Evolutionary conservation across 1,284 basidiomycete genomes (phyloP).

Genomic region (Hypsizygus ulmarius): DNA sequence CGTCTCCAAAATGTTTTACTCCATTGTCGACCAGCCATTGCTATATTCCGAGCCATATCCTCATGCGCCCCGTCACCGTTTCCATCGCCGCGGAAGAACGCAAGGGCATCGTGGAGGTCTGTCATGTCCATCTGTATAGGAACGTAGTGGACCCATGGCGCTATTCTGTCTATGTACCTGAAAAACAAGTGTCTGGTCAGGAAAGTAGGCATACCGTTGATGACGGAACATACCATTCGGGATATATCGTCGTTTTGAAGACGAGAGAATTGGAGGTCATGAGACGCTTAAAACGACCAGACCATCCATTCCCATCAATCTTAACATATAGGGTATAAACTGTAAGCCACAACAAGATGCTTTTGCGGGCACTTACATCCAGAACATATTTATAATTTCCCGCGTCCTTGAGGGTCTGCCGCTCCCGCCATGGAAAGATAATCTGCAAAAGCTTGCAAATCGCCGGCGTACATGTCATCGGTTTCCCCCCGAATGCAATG

Average conservation of each 20-base stretch:
- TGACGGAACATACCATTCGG: slow-evolving; percentile 51
- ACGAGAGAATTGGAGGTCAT: slow-evolving; percentile 59
- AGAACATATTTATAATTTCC: slow-evolving; percentile 56
- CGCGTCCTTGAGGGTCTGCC: slow-evolving; percentile 37
- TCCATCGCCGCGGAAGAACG: slow-evolving; percentile 52
- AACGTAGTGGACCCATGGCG: slow-evolving; percentile 60
- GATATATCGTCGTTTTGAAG: slow-evolving; percentile 66
- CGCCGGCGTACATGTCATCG: slow-evolving; percentile 40
- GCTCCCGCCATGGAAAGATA: slow-evolving; percentile 39
- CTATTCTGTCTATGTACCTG: slow-evolving; percentile 38
- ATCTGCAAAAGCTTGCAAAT: slow-evolving; percentile 40
- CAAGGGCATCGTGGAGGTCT: slow-evolving; percentile 51
- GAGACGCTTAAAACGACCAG: slow-evolving; percentile 60
- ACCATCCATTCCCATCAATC: slow-evolving; percentile 69
- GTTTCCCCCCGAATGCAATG: slow-evolving; percentile 45
- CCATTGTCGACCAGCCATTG: slow-evolving; percentile 51
- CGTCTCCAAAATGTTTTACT: slow-evolving; percentile 54
- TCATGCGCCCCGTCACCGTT: slow-evolving; percentile 46
- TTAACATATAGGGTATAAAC: slow-evolving; percentile 18
- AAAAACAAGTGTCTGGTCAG: not conserved
- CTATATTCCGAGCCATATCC: slow-evolving; percentile 51
- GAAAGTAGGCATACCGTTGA: not conserved
- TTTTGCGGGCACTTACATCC: slow-evolving; percentile 39
- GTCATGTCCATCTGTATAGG: slow-evolving; percentile 52
- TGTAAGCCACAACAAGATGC: not conserved